Base-by-base conservation (phyloP, 257 asterid species). In the Ocimum tenuiflorum region DNA sequence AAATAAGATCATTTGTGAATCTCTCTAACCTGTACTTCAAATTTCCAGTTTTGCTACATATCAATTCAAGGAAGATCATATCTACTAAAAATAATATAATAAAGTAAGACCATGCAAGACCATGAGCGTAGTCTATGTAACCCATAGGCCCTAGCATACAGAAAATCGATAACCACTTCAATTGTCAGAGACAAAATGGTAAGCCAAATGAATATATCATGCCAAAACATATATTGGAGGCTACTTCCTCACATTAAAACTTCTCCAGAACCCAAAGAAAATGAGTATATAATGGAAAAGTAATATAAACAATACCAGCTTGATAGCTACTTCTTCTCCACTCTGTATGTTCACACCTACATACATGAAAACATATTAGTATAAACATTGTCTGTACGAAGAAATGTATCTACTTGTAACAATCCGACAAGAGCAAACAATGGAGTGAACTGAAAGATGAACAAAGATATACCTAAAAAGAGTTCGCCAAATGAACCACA, bases 291-390 rank as follows among this genome's bases (percentile, higher is more conserved):
- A 13, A 62, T 18, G 67, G 51, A 18, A 50, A 72, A 56, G 17
- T 3, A 45, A 69, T 4, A 66, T 61, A 66, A 72, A 65, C 75
- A 48, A 68, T 79, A 91, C 98, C 89, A 86, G 84, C 86, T 91
- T 91, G 69, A 91, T 75, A 52, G 88, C 98, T 18, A 88, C 95
- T 88, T 91, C 98, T 84, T 91, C 98, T 76, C 96, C 96, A 79
- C 73, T 91, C 73, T 86, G 94, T 72, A 86, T 68, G 68, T 83
- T 86, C 67, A 88, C 94, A 77, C 98, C 98, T 91, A 73, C 63
- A 75, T 45, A 69, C 51, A 71, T 17, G 62, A 51, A 81, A 51
- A 63, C 67, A 60, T n/a, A 57, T 41, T 22, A 1, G n/a, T n/a
- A n/a, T n/a, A 48, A 29, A 43, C 18, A 17, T 54, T 36, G 45